Percentiles rank a stretch among this genome's conserved stretches.
Conservation (phyloP, 2,329 filamentous ascomycete genomes). For the Botrytis deweyae region DNA sequence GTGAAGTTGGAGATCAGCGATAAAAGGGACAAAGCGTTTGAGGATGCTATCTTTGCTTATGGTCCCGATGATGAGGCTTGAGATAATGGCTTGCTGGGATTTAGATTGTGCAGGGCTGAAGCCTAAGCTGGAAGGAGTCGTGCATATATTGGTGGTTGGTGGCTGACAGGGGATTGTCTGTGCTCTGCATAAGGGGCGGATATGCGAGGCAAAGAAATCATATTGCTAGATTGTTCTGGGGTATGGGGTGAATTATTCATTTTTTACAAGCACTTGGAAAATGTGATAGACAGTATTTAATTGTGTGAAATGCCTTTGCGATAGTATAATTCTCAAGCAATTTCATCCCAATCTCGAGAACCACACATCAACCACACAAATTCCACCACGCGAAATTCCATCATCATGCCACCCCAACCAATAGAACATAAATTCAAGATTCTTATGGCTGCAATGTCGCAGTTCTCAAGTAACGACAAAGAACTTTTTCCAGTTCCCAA, state of each 20-base stretch:
- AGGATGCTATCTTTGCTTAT: not conserved
- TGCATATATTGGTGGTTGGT: conserved; percentile 4
- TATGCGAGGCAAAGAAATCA: not conserved
- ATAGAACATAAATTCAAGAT: not conserved
- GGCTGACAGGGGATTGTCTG: not conserved
- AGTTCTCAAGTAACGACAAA: not conserved
- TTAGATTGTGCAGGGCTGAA: conserved; percentile 9
- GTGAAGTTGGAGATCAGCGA: not conserved
- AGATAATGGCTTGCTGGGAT: not conserved
- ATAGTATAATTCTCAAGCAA: not conserved
- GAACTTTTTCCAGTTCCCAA: not conserved
- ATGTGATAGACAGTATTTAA: not conserved
- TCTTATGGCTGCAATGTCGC: not conserved
- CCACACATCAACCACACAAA: not conserved
- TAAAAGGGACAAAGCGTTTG: conserved; percentile 8
- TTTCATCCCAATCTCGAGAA: not conserved
- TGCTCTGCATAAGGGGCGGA: conserved; percentile 10
- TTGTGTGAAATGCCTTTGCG: not conserved
- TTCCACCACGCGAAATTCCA: not conserved
- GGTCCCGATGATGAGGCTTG: not conserved
- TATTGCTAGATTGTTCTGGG: not conserved
- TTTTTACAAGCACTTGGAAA: not conserved
- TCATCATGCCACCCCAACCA: not conserved
- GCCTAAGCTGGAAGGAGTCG: not conserved
- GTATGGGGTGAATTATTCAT: not conserved